Percentiles rank a stretch among this genome's conserved stretches.
phyloP scores from a whole-genome alignment of 1,284 basidiomycete species.

The Cerioporus squamosus region DNA sequence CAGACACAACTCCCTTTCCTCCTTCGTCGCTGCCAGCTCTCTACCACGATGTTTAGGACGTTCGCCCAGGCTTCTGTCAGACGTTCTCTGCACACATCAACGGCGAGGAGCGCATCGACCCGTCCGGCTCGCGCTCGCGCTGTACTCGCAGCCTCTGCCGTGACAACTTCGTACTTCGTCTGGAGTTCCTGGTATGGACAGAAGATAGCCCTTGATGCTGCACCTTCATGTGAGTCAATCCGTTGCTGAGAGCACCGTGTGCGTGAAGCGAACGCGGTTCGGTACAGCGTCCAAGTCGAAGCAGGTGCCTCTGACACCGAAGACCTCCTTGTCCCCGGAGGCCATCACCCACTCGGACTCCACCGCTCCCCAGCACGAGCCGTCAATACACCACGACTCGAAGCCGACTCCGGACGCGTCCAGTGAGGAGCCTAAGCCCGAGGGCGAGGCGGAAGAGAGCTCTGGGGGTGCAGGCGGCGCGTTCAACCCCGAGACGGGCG shows the following conservation, averaged over 20 bases:
- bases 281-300: slow-evolving; percentile 17
- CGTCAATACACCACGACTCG: slow-evolving; percentile 12
- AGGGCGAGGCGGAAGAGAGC: slow-evolving; percentile 39
- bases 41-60: slow-evolving; percentile 40
- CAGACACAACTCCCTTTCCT: background rate
- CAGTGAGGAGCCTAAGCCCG: slow-evolving; percentile 24
- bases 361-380: slow-evolving; percentile 14
- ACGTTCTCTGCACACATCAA: slow-evolving; percentile 50
- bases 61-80: slow-evolving; percentile 41
- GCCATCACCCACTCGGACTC: slow-evolving; percentile 11
- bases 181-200: slow-evolving; percentile 43
- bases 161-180: slow-evolving; percentile 48
- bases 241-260: background rate
- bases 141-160: slow-evolving; percentile 48
- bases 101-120: slow-evolving; percentile 25
- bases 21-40: background rate
- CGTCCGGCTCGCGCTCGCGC: slow-evolving; percentile 37
- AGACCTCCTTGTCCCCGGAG: slow-evolving; percentile 19
- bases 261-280: background rate
- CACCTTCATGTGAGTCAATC: slow-evolving; percentile 22
- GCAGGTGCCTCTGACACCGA: slow-evolving; percentile 20
- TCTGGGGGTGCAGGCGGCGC: slow-evolving; percentile 49
- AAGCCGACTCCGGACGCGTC: slow-evolving; percentile 8
- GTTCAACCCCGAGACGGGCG: slow-evolving; percentile 93
- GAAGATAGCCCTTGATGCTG: slow-evolving; percentile 46